Conservation (phyloP, 2,329 filamentous ascomycete species). For the Microcera coccophila region DNA sequence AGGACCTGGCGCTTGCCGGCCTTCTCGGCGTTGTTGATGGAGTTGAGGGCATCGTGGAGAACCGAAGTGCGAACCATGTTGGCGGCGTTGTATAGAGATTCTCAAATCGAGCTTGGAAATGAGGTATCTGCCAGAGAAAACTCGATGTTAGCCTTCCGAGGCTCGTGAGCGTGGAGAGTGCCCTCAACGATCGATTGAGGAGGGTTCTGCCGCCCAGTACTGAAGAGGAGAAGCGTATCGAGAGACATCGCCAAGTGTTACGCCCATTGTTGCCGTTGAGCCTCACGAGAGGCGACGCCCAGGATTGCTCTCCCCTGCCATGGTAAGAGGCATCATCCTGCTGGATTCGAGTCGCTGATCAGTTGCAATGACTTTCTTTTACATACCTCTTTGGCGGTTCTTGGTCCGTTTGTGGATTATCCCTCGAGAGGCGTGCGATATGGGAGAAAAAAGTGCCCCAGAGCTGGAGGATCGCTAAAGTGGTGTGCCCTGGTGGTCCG, state of each 20-base stretch:
- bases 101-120: conserved; percentile 66
- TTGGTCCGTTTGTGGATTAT: conserved; percentile 12
- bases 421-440: conserved; percentile 13
- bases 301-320: conserved; percentile 62
- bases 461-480: conserved; percentile 8
- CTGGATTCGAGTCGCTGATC: conserved; percentile 32
- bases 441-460: conserved; percentile 10
- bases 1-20: conserved; percentile 98
- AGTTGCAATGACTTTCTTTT: conserved; percentile 20
- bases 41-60: conserved; percentile 97
- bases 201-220: conserved; percentile 70
- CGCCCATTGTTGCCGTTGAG: conserved; percentile 17
- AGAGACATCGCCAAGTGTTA: conserved; percentile 20
- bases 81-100: conserved; percentile 68
- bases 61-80: conserved; percentile 99
- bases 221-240: conserved; percentile 63
- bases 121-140: conserved; percentile 57
- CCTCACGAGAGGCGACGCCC: conserved; percentile 28
- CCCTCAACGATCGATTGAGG: conserved; percentile 52
- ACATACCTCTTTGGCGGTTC: conserved; percentile 44
- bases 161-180: conserved; percentile 66
- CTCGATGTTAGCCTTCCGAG: conserved; percentile 55
- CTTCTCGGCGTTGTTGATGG: conserved; percentile 99
- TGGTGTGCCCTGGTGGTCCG: conserved; percentile 41
- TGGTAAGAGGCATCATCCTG: conserved; percentile 45